Percentiles rank a stretch among this genome's conserved stretches.
Conservation (phyloP, 495 filamentous ascomycete genomes). For the Penicillium fimorum region DNA sequence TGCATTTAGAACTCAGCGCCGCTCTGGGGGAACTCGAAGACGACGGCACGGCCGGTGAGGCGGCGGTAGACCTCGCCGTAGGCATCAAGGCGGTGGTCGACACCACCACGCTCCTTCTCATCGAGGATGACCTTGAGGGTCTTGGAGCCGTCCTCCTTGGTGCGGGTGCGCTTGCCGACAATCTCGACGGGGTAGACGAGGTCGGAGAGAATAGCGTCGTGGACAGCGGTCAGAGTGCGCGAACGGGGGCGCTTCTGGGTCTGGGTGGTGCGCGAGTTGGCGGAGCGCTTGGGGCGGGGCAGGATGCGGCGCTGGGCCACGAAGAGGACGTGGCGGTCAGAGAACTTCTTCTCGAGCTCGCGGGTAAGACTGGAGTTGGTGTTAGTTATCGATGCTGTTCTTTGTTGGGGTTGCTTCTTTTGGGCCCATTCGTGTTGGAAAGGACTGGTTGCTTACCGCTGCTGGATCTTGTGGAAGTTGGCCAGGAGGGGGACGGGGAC, state of each 20-base stretch:
- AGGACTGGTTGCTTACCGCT: slow-evolving; percentile 67
- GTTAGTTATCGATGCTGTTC: slow-evolving; percentile 5
- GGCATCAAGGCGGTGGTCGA: slow-evolving; percentile 98
- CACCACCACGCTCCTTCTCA: slow-evolving; percentile 98
- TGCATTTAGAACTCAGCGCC: slow-evolving; percentile 72
- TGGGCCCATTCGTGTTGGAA: neutral
- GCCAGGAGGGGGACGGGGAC: slow-evolving; percentile 95
- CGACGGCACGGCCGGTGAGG: slow-evolving; percentile 88
- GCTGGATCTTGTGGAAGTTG: slow-evolving; percentile 97
- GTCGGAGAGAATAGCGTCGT: slow-evolving; percentile 93
- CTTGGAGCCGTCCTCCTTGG: slow-evolving; percentile 97
- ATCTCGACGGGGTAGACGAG: slow-evolving; percentile 99
- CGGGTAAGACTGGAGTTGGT: slow-evolving; percentile 75
- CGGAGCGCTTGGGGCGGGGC: slow-evolving; percentile 92
- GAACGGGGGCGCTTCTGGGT: slow-evolving; percentile 98
- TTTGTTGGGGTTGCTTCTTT: neutral
- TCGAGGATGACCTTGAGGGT: slow-evolving; percentile 96
- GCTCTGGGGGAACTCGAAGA: slow-evolving; percentile 95
- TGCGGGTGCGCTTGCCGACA: slow-evolving; percentile 94
- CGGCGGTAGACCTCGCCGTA: slow-evolving; percentile 98
- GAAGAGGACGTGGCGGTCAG: slow-evolving; percentile 98
- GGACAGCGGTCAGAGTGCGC: slow-evolving; percentile 94
- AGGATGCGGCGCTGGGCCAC: slow-evolving; percentile 98
- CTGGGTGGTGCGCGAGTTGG: slow-evolving; percentile 86
- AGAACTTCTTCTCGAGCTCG: slow-evolving; percentile 99